Evolutionary conservation across 164 flowering plant genomes (phyloP).

Genomic region (Nelumbo lutea): DNA sequence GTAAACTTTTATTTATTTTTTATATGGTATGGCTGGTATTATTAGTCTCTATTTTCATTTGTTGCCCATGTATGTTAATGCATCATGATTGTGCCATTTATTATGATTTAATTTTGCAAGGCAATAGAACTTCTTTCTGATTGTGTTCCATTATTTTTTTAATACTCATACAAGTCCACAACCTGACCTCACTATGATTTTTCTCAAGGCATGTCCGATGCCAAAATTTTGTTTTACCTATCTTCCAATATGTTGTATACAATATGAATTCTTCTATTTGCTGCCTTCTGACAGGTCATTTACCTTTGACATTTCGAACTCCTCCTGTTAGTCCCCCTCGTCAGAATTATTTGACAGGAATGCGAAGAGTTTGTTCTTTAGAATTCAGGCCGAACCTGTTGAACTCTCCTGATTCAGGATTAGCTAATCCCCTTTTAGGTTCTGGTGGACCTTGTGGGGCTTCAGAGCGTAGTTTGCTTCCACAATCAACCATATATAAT

Average conservation of each 20-base stretch:
- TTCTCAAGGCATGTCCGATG: neutral
- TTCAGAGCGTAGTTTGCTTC: constrained; percentile 88
- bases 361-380: constrained; percentile 85
- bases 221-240: neutral
- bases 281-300: constrained; percentile 46
- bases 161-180: neutral
- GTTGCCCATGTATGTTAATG: too few relatives aligned
- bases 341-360: constrained; percentile 61
- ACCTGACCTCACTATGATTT: neutral
- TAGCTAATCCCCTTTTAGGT: constrained; percentile 85
- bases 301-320: constrained; percentile 86
- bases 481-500: constrained; percentile 84
- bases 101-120: too few relatives aligned
- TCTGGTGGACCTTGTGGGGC: constrained; percentile 49
- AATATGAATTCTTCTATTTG: neutral
- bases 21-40: neutral
- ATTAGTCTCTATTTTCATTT: too few relatives aligned
- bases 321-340: constrained; percentile 99
- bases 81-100: too few relatives aligned
- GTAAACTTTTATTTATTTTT: constrained; percentile 24
- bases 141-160: neutral
- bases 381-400: constrained; percentile 85
- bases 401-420: constrained; percentile 80
- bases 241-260: neutral
- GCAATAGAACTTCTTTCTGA: neutral